These are phyloP conservation scores for Pogostemon cablin DNA, from an alignment of 257 asterid species.

Conservation along the genomic window DNA sequence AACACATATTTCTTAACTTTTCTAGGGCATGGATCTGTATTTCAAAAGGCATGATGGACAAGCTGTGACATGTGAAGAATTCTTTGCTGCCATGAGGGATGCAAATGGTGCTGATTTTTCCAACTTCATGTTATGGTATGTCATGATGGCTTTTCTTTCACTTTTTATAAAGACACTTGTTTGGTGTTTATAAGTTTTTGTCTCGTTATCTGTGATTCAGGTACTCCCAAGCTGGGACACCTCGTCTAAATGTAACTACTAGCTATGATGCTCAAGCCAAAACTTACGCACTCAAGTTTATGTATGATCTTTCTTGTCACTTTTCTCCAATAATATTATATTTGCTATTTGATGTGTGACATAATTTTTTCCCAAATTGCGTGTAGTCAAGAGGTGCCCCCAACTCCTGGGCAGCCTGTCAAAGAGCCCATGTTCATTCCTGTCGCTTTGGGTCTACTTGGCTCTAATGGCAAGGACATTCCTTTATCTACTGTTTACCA, in stretches of 20 bases:
- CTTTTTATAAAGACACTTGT: constrained; percentile 7
- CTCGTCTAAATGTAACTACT: constrained; percentile 67
- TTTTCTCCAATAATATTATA: background rate
- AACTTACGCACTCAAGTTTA: constrained; percentile 79
- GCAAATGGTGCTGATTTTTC: constrained; percentile 84
- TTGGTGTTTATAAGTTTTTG: constrained; percentile 20
- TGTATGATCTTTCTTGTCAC: constrained; percentile 44
- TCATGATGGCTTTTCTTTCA: constrained; percentile 28
- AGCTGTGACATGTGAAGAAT: constrained; percentile 89
- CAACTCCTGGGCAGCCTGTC: constrained; percentile 83
- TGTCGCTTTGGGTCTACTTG: constrained; percentile 75
- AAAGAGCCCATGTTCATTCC: constrained; percentile 94
- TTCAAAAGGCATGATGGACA: constrained; percentile 89
- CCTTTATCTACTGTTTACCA: constrained; percentile 59
- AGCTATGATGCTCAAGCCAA: constrained; percentile 58
- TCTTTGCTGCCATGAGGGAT: constrained; percentile 97
- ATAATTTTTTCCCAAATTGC: constrained; percentile 24
- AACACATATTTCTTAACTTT: constrained; percentile 21
- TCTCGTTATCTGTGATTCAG: constrained; percentile 43
- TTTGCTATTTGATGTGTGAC: constrained; percentile 24
- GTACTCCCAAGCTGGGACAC: constrained; percentile 99
- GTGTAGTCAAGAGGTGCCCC: constrained; percentile 90
- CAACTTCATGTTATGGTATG: constrained; percentile 85
- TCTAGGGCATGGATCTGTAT: constrained; percentile 85
- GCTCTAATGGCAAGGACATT: constrained; percentile 72